Evolutionary conservation across 345 rosid genomes (phyloP).

Genomic region (Eucalyptus guilfoylei): DNA sequence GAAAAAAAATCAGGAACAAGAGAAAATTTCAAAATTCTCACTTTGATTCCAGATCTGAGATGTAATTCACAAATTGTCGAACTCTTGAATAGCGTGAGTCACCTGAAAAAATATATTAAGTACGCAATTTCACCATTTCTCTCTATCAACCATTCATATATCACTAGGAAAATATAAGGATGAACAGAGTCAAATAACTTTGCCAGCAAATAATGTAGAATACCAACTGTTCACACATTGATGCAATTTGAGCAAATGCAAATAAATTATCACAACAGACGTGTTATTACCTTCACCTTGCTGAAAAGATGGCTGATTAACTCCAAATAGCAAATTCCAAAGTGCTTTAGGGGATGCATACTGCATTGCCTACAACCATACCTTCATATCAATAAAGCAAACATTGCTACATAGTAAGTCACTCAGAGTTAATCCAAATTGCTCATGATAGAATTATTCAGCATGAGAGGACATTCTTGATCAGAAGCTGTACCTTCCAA

Average conservation of each 20-base stretch:
- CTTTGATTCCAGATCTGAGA: slow-evolving; percentile 73
- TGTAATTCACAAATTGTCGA: slow-evolving; percentile 61
- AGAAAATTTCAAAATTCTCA: slow-evolving; percentile 3
- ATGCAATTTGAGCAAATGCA: background rate
- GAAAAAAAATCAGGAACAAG: background rate
- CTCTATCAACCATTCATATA: background rate
- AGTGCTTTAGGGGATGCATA: slow-evolving; percentile 85
- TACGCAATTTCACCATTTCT: background rate
- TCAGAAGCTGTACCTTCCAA: slow-evolving; percentile 52
- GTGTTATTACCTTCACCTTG: slow-evolving; percentile 26
- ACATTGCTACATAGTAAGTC: background rate
- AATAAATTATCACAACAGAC: background rate
- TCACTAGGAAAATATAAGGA: background rate
- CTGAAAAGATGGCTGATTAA: slow-evolving; percentile 32
- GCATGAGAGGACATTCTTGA: background rate
- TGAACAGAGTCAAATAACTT: background rate
- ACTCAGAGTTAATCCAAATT: background rate
- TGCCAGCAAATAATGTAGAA: background rate
- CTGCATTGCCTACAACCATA: slow-evolving; percentile 65
- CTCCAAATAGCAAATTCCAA: slow-evolving; percentile 73
- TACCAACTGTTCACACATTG: background rate
- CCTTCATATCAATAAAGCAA: background rate
- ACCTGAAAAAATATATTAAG: slow-evolving; percentile 18
- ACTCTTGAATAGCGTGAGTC: slow-evolving; percentile 35
- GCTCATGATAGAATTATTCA: background rate